Conservation (phyloP, 1,139 yeast species). For the Magnusiomyces fungicola region DNA sequence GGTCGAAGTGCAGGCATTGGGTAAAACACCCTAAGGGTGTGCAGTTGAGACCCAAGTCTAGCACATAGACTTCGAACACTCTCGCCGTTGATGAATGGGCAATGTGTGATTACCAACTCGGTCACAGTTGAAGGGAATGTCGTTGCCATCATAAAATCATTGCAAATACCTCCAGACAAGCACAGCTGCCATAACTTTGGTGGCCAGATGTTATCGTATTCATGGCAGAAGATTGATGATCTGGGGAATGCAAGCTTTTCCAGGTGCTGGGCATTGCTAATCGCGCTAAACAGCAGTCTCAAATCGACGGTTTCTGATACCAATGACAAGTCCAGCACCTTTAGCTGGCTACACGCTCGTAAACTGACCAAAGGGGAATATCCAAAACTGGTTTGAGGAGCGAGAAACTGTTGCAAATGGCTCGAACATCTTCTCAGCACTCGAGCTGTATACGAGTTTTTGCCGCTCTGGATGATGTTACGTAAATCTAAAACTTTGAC, state of each 20-base stretch:
- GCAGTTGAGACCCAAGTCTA: slow-evolving; percentile 59
- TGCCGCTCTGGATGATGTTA: slow-evolving; percentile 82
- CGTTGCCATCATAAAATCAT: slow-evolving; percentile 62
- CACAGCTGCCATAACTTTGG: slow-evolving; percentile 60
- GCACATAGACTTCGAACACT: slow-evolving; percentile 52
- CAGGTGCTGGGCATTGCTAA: slow-evolving; percentile 51
- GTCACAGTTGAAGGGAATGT: slow-evolving; percentile 65
- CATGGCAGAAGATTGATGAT: slow-evolving; percentile 70
- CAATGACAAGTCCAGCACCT: slow-evolving; percentile 68
- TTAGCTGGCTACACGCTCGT: slow-evolving; percentile 57
- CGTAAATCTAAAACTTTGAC: slow-evolving; percentile 55
- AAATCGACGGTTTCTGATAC: slow-evolving; percentile 88
- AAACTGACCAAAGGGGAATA: slow-evolving; percentile 77
- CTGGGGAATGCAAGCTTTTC: slow-evolving; percentile 83
- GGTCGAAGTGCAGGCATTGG: slow-evolving; percentile 80
- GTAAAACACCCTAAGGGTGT: slow-evolving; percentile 59
- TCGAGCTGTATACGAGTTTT: slow-evolving; percentile 82
- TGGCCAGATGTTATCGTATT: slow-evolving; percentile 66
- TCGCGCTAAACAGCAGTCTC: slow-evolving; percentile 68
- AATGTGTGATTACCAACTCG: slow-evolving; percentile 73
- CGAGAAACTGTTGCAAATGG: slow-evolving; percentile 59
- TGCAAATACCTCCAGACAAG: slow-evolving; percentile 83
- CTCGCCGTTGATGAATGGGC: slow-evolving; percentile 63
- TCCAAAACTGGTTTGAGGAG: slow-evolving; percentile 95
- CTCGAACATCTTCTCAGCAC: slow-evolving; percentile 66